These are phyloP conservation scores for Lentinula guzmanii DNA, from an alignment of 768 basidiomycete species.

Conservation along the genomic window DNA sequence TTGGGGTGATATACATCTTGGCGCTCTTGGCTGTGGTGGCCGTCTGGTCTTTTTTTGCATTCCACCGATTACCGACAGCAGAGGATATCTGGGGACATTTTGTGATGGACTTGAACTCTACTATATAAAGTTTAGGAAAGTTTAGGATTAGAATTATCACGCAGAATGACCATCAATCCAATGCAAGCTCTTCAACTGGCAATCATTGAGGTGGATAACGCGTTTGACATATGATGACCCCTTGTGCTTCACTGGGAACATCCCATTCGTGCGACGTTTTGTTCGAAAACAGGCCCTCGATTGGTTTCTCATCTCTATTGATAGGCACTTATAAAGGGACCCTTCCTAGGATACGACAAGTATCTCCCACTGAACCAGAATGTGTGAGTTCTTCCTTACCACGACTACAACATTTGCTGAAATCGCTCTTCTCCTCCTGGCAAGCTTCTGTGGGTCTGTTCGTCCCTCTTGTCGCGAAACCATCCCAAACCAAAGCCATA, in stretches of 20 bases:
- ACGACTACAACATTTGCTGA: not conserved
- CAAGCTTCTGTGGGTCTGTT: slow-evolving; percentile 12
- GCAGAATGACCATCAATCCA: not conserved
- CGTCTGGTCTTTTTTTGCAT: not conserved
- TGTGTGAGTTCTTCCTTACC: not conserved
- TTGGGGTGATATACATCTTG: not conserved
- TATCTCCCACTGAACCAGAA: not conserved
- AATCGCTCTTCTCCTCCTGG: not conserved
- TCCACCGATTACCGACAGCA: not conserved
- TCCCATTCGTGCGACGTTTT: too few relatives aligned
- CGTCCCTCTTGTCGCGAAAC: slow-evolving; percentile 22
- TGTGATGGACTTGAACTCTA: not conserved
- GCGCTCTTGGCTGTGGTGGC: not conserved
- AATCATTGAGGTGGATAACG: not conserved
- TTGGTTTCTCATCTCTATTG: too few relatives aligned
- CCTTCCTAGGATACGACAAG: too few relatives aligned
- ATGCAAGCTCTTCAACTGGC: not conserved
- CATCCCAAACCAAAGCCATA: slow-evolving; percentile 17
- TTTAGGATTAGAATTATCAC: not conserved
- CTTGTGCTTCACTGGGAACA: too few relatives aligned
- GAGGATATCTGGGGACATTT: not conserved
- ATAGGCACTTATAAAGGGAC: too few relatives aligned
- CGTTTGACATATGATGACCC: too few relatives aligned
- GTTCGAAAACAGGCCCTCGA: too few relatives aligned
- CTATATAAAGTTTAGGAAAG: not conserved